Conservation (phyloP, 169 alveolate genomes). For the Eimeria sp. region DNA sequence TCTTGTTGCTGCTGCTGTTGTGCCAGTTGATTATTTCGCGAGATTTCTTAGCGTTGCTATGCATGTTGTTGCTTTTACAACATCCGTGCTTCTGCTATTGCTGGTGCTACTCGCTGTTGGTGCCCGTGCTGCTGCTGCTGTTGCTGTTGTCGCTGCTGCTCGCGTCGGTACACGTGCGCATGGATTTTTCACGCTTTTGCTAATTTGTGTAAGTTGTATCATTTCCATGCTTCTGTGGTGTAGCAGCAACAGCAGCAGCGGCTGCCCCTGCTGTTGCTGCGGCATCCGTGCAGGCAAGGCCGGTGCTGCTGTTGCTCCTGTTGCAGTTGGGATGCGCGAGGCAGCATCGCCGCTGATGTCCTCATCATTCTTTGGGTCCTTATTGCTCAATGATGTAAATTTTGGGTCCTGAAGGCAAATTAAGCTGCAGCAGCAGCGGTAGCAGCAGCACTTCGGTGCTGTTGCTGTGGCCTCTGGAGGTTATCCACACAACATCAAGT, state of each 20-base stretch:
- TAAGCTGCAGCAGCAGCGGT: background rate
- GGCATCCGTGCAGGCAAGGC: background rate
- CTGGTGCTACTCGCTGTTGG: conserved; percentile 1
- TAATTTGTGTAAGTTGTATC: background rate
- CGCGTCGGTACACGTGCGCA: background rate
- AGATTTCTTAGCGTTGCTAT: background rate
- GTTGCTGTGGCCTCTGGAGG: conserved; percentile 23
- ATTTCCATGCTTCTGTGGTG: background rate
- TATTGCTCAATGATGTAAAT: conserved; percentile 8
- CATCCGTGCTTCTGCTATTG: background rate
- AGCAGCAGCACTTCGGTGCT: background rate
- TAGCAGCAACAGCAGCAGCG: conserved; percentile 13
- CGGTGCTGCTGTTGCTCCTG: background rate
- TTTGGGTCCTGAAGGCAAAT: background rate
- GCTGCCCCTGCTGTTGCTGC: background rate
- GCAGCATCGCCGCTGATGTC: too few species aligned
- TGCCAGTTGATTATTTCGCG: background rate
- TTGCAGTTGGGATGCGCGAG: too few species aligned
- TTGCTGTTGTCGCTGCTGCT: background rate
- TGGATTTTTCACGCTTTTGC: background rate
- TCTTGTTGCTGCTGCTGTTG: background rate
- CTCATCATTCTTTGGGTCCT: background rate
- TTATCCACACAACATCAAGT: background rate
- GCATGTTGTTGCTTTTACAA: background rate
- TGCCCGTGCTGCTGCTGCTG: background rate